These are phyloP conservation scores for Blumeria graminis DNA, from an alignment of 2,329 filamentous ascomycete genomes.

Conservation along the genomic window DNA sequence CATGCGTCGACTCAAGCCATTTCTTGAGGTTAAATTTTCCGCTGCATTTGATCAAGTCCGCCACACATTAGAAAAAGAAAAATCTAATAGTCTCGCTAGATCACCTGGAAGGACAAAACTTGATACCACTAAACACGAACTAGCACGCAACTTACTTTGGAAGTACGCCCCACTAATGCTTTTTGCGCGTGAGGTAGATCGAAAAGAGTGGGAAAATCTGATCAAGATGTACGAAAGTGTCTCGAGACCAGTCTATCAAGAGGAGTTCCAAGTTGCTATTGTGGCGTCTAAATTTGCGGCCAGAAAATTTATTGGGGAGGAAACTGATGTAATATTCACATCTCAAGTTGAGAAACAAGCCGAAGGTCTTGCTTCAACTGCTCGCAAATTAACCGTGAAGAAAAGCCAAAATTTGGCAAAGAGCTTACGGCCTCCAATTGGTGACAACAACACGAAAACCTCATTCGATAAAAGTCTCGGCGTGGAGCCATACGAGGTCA, in stretches of 20 bases:
- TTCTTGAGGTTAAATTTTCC: slow-evolving; percentile 62
- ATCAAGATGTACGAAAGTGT: slow-evolving; percentile 61
- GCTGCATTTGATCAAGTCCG: slow-evolving; percentile 47
- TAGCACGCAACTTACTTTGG: slow-evolving; percentile 55
- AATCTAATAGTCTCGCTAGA: slow-evolving; percentile 27
- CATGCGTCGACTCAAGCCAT: slow-evolving; percentile 54
- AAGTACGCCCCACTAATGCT: slow-evolving; percentile 70
- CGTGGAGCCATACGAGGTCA: slow-evolving; percentile 56
- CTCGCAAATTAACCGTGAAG: slow-evolving; percentile 81
- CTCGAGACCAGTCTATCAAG: slow-evolving; percentile 52
- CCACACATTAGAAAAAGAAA: slow-evolving; percentile 26
- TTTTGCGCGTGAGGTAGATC: slow-evolving; percentile 68
- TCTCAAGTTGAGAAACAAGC: slow-evolving; percentile 64
- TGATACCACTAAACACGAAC: slow-evolving; percentile 45
- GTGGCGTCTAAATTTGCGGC: slow-evolving; percentile 59
- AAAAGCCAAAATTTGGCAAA: slow-evolving; percentile 70
- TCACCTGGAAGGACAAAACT: slow-evolving; percentile 31
- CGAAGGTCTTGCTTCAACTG: slow-evolving; percentile 50
- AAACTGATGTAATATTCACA: slow-evolving; percentile 70
- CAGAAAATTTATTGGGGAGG: slow-evolving; percentile 50
- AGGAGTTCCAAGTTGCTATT: slow-evolving; percentile 57
- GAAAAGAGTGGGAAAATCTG: slow-evolving; percentile 55
- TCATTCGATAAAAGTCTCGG: slow-evolving; percentile 33
- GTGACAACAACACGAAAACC: slow-evolving; percentile 30
- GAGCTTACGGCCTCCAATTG: slow-evolving; percentile 41